phyloP scores from a whole-genome alignment of 2,329 filamentous ascomycete species.

The Coniella lustricola region DNA sequence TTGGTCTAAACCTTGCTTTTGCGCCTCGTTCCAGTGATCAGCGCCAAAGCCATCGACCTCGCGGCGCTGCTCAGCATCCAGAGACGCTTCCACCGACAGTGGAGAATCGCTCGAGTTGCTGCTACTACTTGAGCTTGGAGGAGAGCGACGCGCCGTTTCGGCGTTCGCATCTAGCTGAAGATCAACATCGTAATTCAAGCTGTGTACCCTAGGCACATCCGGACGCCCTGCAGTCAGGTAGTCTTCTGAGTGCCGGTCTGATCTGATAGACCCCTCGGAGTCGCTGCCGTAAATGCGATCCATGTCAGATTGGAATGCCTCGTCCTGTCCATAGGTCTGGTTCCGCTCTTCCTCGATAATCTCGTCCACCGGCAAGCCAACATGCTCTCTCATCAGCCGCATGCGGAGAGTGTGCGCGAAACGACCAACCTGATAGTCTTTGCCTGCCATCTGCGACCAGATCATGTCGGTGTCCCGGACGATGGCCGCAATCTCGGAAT shows the following conservation, averaged over 20 bases:
- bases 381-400: constrained; percentile 91
- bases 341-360: constrained; percentile 73
- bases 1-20: constrained; percentile 51
- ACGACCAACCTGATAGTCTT: constrained; percentile 81
- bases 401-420: constrained; percentile 91
- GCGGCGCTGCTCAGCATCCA: constrained; percentile 56
- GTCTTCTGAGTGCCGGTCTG: constrained; percentile 7
- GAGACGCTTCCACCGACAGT: constrained; percentile 34
- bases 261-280: constrained; percentile 18
- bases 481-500: constrained; percentile 86
- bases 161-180: constrained; percentile 31
- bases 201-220: constrained; percentile 39
- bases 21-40: constrained; percentile 66
- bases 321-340: constrained; percentile 53
- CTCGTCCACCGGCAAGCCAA: constrained; percentile 91
- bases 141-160: constrained; percentile 22
- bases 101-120: constrained; percentile 41
- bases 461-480: constrained; percentile 92
- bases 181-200: constrained; percentile 71
- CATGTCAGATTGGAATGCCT: constrained; percentile 53
- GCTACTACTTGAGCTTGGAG: constrained; percentile 20
- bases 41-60: constrained; percentile 73
- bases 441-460: constrained; percentile 82
- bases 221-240: constrained; percentile 2
- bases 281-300: constrained; percentile 53